phyloP scores from a whole-genome alignment of 78 protist species.

The Trichosphaerium sp. region DNA sequence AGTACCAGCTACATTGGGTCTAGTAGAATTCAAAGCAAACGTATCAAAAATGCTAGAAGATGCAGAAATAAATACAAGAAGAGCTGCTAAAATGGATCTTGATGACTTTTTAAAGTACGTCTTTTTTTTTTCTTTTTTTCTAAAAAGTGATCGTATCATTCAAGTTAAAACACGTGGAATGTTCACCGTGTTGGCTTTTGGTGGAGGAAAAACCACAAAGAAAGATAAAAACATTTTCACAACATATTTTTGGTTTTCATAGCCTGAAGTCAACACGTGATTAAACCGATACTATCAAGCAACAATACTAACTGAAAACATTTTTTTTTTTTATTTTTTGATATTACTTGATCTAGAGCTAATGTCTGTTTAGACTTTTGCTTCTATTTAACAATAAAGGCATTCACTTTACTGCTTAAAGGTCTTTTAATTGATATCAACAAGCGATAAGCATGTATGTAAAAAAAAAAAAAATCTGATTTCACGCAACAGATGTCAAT shows the following conservation, averaged over 20 bases:
- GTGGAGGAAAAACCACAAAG: no score
- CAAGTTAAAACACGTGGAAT: no score
- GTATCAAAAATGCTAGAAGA: constrained; percentile 22
- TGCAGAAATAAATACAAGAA: constrained; percentile 35
- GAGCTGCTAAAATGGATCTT: constrained; percentile 69
- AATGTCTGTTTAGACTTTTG: not conserved
- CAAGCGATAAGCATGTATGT: not conserved
- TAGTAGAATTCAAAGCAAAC: constrained; percentile 26
- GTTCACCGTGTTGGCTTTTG: no score
- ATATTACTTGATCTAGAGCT: not conserved
- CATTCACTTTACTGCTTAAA: constrained; percentile 2
- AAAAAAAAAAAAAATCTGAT: no score
- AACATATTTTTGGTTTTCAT: no score
- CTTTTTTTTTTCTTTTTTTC: no score
- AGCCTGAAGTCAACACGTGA: no score
- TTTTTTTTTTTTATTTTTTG: not conserved
- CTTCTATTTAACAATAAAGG: constrained; percentile 1
- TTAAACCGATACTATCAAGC: no score
- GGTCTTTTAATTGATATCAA: not conserved
- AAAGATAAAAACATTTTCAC: no score
- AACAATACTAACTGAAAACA: no score
- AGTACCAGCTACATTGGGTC: not conserved
- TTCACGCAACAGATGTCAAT: no score
- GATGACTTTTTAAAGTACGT: constrained; percentile 72
- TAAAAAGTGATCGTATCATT: no score